These are phyloP conservation scores for Mytilinidion resinicola DNA, from an alignment of 495 filamentous ascomycete species.

Conservation along the genomic window DNA sequence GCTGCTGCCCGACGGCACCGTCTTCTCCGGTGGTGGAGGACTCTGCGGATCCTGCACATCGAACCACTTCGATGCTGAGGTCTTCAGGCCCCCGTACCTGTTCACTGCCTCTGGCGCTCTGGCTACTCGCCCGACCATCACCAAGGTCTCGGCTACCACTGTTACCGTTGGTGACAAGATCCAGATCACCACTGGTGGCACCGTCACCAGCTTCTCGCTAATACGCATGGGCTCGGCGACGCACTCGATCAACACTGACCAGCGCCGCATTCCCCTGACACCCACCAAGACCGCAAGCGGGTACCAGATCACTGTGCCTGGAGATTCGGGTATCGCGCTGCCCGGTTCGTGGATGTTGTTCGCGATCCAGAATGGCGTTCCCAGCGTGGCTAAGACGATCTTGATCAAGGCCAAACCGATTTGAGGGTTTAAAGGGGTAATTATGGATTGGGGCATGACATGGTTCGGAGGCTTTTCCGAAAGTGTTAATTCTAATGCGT, in stretches of 20 bases:
- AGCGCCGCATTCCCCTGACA: conserved; percentile 46
- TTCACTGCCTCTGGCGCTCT: conserved; percentile 39
- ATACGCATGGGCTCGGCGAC: conserved; percentile 46
- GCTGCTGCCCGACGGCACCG: conserved; percentile 51
- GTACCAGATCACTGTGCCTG: conserved; percentile 38
- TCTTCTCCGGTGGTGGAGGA: conserved; percentile 51
- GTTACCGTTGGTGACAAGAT: conserved; percentile 35
- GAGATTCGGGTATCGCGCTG: conserved; percentile 46
- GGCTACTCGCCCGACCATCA: conserved; percentile 40
- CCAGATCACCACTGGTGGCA: conserved; percentile 32
- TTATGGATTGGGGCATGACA: too few relatives aligned
- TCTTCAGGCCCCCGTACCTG: conserved; percentile 53
- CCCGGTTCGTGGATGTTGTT: conserved; percentile 58
- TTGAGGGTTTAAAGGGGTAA: too few relatives aligned
- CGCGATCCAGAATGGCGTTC: conserved; percentile 45
- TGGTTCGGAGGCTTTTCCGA: too few relatives aligned
- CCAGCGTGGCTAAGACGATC: conserved; percentile 36
- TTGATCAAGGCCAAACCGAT: too few relatives aligned
- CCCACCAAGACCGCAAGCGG: conserved; percentile 10
- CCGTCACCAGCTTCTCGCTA: conserved; percentile 29
- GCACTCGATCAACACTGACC: conserved; percentile 56
- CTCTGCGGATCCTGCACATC: conserved; percentile 48
- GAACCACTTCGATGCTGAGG: conserved; percentile 55
- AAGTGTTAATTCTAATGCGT: too few relatives aligned
- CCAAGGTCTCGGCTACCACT: conserved; percentile 19